Evolutionary conservation across 169 alveolate species (phyloP).

Genomic region (Plasmodium reichenowi): DNA sequence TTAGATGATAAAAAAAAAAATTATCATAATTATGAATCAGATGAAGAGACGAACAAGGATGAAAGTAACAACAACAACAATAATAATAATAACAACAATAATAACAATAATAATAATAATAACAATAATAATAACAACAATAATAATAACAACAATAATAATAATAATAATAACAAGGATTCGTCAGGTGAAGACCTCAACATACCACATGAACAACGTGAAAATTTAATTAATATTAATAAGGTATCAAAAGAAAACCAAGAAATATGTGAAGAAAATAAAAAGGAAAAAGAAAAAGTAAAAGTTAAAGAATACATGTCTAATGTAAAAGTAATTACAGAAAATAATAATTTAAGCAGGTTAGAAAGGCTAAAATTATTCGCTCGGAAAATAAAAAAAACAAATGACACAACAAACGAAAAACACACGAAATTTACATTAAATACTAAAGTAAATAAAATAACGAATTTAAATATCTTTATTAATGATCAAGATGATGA

Average conservation of each 20-base stretch:
- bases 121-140: background rate
- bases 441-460: background rate
- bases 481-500: too few relatives aligned
- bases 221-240: conserved; percentile 1
- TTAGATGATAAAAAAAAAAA: background rate
- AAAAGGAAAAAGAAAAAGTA: conserved; percentile 67
- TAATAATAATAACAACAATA: too few relatives aligned
- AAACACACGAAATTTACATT: conserved; percentile 31
- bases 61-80: background rate
- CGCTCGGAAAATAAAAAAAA: conserved; percentile 36
- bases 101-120: too few relatives aligned
- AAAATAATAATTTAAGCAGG: conserved; percentile 21
- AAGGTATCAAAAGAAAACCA: background rate
- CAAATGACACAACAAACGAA: background rate
- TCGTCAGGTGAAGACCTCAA: too few relatives aligned
- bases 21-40: background rate
- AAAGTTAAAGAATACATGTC: conserved; percentile 28
- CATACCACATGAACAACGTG: background rate
- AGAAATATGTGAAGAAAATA: conserved; percentile 12
- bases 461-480: too few relatives aligned
- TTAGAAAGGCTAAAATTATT: conserved; percentile 47
- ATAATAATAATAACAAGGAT: too few relatives aligned
- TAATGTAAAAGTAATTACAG: background rate
- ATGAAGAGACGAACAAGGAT: background rate
- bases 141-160: too few relatives aligned